Conservation (phyloP, 139 green algal species). For the Chlorella sp. region DNA sequence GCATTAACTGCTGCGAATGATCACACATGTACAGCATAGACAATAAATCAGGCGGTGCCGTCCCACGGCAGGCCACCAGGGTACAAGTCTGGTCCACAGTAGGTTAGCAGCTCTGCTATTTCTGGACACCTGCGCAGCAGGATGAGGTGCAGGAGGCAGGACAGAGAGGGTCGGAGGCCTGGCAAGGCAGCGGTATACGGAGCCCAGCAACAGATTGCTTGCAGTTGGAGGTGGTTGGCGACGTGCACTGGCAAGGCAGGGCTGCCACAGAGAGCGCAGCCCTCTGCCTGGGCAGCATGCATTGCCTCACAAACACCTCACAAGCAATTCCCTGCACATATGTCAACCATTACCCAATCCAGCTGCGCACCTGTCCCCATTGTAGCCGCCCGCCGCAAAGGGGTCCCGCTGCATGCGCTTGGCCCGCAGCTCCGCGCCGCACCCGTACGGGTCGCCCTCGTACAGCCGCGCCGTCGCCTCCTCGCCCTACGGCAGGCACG, state of each 20-base stretch:
- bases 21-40: neutral
- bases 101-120: slow-evolving; percentile 60
- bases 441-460: slow-evolving; percentile 76
- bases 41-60: neutral
- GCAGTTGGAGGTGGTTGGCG: neutral
- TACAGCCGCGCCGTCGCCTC: slow-evolving; percentile 63
- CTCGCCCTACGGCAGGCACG: slow-evolving; percentile 47
- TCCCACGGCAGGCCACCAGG: slow-evolving; percentile 29
- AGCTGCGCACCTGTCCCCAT: slow-evolving; percentile 71
- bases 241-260: neutral
- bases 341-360: too few relatives aligned
- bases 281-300: too few relatives aligned
- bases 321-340: too few relatives aligned
- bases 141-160: neutral
- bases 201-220: neutral
- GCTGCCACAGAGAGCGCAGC: too few relatives aligned
- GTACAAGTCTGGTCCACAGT: slow-evolving; percentile 49
- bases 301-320: too few relatives aligned
- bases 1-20: too few relatives aligned
- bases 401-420: slow-evolving; percentile 74
- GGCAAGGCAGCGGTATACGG: neutral
- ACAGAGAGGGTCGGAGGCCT: neutral
- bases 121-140: slow-evolving; percentile 5
- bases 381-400: slow-evolving; percentile 69
- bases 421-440: slow-evolving; percentile 56